These are phyloP conservation scores for Jaenimonas drosophilae DNA, from an alignment of 208 protist species.

Conservation along the genomic window DNA sequence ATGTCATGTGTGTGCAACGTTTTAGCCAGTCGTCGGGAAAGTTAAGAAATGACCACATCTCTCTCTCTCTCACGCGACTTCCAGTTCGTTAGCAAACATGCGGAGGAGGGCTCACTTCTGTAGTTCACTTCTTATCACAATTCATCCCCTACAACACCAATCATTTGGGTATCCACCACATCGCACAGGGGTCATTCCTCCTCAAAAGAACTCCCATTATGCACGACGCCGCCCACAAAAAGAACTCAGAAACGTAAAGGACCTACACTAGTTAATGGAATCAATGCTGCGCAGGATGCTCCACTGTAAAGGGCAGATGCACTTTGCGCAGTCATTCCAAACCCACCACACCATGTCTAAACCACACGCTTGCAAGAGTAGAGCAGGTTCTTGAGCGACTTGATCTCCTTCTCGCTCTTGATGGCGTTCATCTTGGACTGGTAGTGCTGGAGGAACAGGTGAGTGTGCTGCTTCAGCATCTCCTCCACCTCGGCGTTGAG, in stretches of 20 bases:
- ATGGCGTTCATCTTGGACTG: constrained; percentile 85
- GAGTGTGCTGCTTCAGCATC: constrained; percentile 80
- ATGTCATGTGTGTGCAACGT: too few species aligned
- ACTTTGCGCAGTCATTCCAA: background rate
- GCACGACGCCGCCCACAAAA: too few species aligned
- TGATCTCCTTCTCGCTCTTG: constrained; percentile 82
- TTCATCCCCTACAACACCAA: background rate
- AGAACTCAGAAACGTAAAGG: background rate
- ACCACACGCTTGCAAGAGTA: constrained; percentile 86
- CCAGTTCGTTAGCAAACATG: background rate
- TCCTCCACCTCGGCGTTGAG: constrained; percentile 68
- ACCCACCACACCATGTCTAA: constrained; percentile 13
- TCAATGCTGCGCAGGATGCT: background rate
- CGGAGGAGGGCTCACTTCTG: background rate
- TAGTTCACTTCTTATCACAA: background rate
- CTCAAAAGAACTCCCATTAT: too few species aligned
- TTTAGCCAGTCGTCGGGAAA: too few species aligned
- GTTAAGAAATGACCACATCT: too few species aligned
- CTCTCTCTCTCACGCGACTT: too few species aligned
- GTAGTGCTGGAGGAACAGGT: constrained; percentile 77
- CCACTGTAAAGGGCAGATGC: background rate
- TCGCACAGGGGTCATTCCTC: too few species aligned
- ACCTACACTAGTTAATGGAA: background rate
- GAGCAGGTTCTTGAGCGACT: constrained; percentile 82
- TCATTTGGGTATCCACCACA: too few species aligned